Evolutionary conservation across 257 asterid species (phyloP).

Genomic region (Solanum pennellii): DNA sequence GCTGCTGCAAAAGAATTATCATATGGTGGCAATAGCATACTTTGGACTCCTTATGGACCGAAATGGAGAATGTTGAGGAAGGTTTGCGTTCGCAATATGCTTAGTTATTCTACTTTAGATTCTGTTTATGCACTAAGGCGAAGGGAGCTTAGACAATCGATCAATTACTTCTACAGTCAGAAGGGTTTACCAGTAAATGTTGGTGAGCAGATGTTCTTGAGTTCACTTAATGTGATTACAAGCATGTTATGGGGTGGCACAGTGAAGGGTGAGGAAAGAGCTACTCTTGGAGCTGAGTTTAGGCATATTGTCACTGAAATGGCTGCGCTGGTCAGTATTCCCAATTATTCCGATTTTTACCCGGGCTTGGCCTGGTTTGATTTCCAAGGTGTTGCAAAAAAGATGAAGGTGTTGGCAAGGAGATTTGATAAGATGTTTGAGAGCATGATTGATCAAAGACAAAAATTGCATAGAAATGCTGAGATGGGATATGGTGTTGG

Average conservation of each 20-base stretch:
- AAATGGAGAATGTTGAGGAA: slow-evolving; percentile 74
- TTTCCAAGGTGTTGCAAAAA: slow-evolving; percentile 48
- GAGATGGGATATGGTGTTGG: not conserved
- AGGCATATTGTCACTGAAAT: slow-evolving; percentile 37
- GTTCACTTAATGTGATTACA: slow-evolving; percentile 55
- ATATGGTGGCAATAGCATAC: slow-evolving; percentile 59
- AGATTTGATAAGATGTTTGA: slow-evolving; percentile 52
- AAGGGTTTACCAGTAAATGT: slow-evolving; percentile 32
- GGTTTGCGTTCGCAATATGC: slow-evolving; percentile 57
- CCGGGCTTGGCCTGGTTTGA: slow-evolving; percentile 54
- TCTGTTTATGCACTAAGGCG: slow-evolving; percentile 39
- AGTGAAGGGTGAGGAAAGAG: slow-evolving; percentile 42
- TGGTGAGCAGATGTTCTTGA: slow-evolving; percentile 57
- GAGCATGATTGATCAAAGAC: slow-evolving; percentile 33
- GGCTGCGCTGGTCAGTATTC: slow-evolving; percentile 33
- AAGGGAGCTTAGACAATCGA: slow-evolving; percentile 30
- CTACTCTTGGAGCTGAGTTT: slow-evolving; percentile 46
- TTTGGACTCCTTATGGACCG: slow-evolving; percentile 59
- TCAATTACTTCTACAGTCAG: slow-evolving; percentile 16
- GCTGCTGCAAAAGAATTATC: slow-evolving; percentile 39
- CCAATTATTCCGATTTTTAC: slow-evolving; percentile 56
- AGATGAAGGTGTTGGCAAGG: slow-evolving; percentile 26
- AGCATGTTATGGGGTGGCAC: slow-evolving; percentile 80
- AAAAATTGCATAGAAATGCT: slow-evolving; percentile 1
- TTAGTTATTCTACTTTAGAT: slow-evolving; percentile 29